A percentile compares a stretch with the other conserved stretches of the same genome.
These are phyloP conservation scores for Sporothrix variecibatus DNA, from an alignment of 2,329 filamentous ascomycete species.

Conservation along the genomic window DNA sequence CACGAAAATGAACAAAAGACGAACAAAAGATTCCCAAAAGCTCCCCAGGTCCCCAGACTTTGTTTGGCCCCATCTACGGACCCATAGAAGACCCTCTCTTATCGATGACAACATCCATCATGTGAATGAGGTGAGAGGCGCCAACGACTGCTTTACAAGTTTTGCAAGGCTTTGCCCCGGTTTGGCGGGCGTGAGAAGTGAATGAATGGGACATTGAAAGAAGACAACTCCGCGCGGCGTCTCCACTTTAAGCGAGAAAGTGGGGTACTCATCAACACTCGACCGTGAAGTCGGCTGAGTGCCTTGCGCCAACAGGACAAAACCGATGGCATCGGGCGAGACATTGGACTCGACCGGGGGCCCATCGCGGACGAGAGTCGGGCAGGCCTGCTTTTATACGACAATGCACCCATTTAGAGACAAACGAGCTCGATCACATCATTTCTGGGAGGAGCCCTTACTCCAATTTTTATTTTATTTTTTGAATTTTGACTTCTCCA, in stretches of 20 bases:
- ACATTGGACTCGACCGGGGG: not conserved
- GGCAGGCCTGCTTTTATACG: not conserved
- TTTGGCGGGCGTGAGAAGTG: not conserved
- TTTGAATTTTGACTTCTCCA: not conserved
- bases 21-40: too few species aligned
- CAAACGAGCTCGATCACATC: not conserved
- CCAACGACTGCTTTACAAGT: not conserved
- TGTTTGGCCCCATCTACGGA: too few species aligned
- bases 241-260: not conserved
- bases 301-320: not conserved
- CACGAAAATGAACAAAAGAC: not conserved
- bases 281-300: not conserved
- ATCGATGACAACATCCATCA: conserved; percentile 11
- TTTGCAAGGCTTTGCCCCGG: not conserved
- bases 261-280: not conserved
- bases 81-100: not conserved
- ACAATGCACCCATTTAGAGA: not conserved
- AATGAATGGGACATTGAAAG: not conserved
- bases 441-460: not conserved
- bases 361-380: not conserved
- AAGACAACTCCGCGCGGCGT: not conserved
- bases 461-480: not conserved
- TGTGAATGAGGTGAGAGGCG: conserved; percentile 11
- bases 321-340: not conserved
- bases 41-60: not conserved